Evolutionary conservation across 1,284 basidiomycete genomes (phyloP), one percentile per base, ranked within the genome.

Genomic region (Phlebopus sp.): DNA sequence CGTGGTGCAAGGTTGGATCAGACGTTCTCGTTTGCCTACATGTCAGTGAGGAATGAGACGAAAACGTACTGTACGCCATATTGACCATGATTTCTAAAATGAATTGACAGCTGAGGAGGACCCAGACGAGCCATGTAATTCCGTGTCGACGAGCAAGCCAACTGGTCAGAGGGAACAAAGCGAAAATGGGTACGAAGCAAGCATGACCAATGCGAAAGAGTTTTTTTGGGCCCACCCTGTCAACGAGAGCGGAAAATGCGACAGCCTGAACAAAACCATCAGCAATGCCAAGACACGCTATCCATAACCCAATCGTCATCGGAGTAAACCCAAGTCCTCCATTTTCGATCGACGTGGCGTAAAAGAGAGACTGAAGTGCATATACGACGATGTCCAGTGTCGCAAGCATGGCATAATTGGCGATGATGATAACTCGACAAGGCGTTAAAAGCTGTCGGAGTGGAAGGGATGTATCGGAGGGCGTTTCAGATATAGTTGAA

Each of bases 301-400:
- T 23, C 27, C 32, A 15, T 13, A 14, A 2, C 6, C 49, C 49
- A n/a, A 50, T 50, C 5, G 31, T 34, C 19, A 37, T n/a, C 25
- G 49, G 46, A 6, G 25, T 13, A 7, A 50, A 42, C 19, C 37
- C 37, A 31, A 50, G 46, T 13, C 49, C 49, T 9, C 49, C 49
- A n/a, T 42, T 27, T 23, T 48, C 32, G 10, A 38, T 49, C 14
- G 46, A n/a, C 5, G 46, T 50, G 4, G 49, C 29, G 31, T 50
- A 50, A 46, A 50, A 50, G 13, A 50, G 8, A 10, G 49, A 32
- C 5, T 42, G 21, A 15, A 50, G 25, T 23, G 49, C 31, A 10
- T 2, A 23, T 15, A 49, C n/a, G 10, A 47, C 37, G 10, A 48
- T 32, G 4, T 42, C 31, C 14, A 49, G 14, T 3, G 49, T n/a